Evolutionary conservation across 169 alveolate species (phyloP).

Genomic region (Theileria annulata): DNA sequence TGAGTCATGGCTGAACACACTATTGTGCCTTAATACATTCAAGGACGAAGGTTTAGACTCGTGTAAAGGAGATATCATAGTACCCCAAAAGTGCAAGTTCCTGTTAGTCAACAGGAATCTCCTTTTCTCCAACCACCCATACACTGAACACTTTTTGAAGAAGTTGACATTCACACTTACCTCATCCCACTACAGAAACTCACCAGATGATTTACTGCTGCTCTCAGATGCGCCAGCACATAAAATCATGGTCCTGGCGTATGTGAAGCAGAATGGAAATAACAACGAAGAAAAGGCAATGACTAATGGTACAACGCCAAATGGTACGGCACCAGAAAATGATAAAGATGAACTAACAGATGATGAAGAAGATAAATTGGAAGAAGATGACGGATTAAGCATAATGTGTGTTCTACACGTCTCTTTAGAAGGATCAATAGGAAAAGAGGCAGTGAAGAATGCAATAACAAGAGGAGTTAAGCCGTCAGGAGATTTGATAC

Average conservation of each 20-base stretch:
- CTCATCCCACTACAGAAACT: slow-evolving; percentile 98
- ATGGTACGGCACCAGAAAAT: slow-evolving; percentile 4
- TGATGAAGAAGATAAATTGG: slow-evolving; percentile 35
- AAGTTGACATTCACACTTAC: slow-evolving; percentile 94
- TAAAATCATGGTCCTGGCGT: slow-evolving; percentile 89
- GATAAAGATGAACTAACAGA: slow-evolving; percentile 6
- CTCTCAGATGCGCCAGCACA: slow-evolving; percentile 99
- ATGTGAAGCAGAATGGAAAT: slow-evolving; percentile 2
- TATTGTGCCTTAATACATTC: slow-evolving; percentile 88
- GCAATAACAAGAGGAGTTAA: slow-evolving; percentile 79
- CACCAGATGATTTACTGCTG: slow-evolving; percentile 98
- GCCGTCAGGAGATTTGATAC: slow-evolving; percentile 96
- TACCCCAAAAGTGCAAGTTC: slow-evolving; percentile 92
- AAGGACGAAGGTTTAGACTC: slow-evolving; percentile 87
- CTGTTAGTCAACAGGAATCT: slow-evolving; percentile 97
- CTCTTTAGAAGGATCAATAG: slow-evolving; percentile 90
- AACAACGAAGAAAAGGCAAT: slow-evolving; percentile 51
- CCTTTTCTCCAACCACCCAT: slow-evolving; percentile 93
- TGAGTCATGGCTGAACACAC: slow-evolving; percentile 95
- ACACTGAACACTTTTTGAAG: slow-evolving; percentile 94
- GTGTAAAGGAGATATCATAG: slow-evolving; percentile 84
- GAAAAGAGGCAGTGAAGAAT: slow-evolving; percentile 75
- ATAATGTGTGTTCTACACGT: slow-evolving; percentile 88
- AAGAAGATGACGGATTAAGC: slow-evolving; percentile 67
- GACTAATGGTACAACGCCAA: slow-evolving; percentile 51